phyloP scores from a whole-genome alignment of 352 stramenopile species.

The Phytophthora rubi region DNA sequence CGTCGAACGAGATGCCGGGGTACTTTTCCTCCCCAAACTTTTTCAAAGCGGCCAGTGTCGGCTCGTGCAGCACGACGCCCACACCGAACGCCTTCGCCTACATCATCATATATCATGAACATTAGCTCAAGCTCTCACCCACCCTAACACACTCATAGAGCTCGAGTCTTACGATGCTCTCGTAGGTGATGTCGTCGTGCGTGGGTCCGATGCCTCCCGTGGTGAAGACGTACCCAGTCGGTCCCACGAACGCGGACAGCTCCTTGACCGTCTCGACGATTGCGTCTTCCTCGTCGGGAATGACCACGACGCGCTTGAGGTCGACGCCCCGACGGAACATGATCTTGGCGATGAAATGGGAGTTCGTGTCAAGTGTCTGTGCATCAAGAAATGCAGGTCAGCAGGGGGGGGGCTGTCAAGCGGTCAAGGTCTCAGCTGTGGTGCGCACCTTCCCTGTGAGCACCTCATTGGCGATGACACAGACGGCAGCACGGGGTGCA shows the following conservation, averaged over 20 bases:
- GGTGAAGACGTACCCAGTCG: slow-evolving; percentile 83
- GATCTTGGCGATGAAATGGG: slow-evolving; percentile 80
- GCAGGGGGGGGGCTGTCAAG: background rate
- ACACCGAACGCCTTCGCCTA: slow-evolving; percentile 20
- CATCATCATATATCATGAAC: background rate
- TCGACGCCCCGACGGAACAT: slow-evolving; percentile 84
- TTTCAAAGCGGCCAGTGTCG: slow-evolving; percentile 35
- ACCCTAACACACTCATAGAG: background rate
- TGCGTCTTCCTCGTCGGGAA: slow-evolving; percentile 78
- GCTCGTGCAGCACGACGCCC: slow-evolving; percentile 66
- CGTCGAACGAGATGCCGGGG: slow-evolving; percentile 59
- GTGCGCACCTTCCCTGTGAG: slow-evolving; percentile 74
- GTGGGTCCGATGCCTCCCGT: slow-evolving; percentile 87
- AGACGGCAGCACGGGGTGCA: slow-evolving; percentile 66
- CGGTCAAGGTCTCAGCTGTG: background rate
- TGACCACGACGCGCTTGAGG: slow-evolving; percentile 76
- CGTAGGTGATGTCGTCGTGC: slow-evolving; percentile 90
- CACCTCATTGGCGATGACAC: slow-evolving; percentile 81
- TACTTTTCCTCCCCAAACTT: slow-evolving; percentile 46
- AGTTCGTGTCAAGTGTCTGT: slow-evolving; percentile 88
- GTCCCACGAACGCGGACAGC: slow-evolving; percentile 74
- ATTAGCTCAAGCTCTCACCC: background rate
- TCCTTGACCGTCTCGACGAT: slow-evolving; percentile 79
- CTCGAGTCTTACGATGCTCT: slow-evolving; percentile 36
- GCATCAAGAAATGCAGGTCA: background rate